Base-by-base conservation (phyloP, 164 flowering plant species). In the Tetrastigma voinierianum region DNA sequence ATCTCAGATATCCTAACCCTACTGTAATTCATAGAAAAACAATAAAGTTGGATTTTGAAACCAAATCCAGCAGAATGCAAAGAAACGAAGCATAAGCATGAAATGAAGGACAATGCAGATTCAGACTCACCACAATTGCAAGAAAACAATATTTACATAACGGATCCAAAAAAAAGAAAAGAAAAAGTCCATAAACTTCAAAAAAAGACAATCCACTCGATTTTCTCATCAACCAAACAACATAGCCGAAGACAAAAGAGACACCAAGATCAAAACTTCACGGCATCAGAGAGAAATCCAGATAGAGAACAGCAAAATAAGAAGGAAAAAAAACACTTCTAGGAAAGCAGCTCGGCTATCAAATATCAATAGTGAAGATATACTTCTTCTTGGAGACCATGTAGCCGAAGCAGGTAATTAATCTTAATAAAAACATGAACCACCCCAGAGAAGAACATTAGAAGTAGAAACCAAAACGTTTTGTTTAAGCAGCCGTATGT, bases 261-360 rank as follows among this genome's bases (percentile, higher is more conserved):
- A 24, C 15, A 32, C 12, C 13, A 63, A 69, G 57, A 70, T 40
- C 67, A 19, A 54, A 48, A 64, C 46, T 45, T 20, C n/a, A 23
- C n/a, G 17, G 15, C 17, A 61, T 21, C 18, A 21, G 24, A 18
- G 16, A 9, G 11, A 70, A 44, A 45, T 20, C 58, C 17, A 47
- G 48, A 24, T 32, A 14, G 1, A 20, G 44, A 45, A 0, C 56
- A 57, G 10, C 2, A n/a, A 62, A 47, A 21, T 47, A 45, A 16
- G 52, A 18, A 17, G 3, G n/a, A 68, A 49, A 19, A n/a, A 32
- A 46, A 19, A 45, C 2, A 72, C 96, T 85, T 62, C n/a, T n/a
- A n/a, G 88, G 94, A 70, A 90, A 90, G 88, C 96, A 90, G n/a
- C n/a, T n/a, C n/a, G n/a, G n/a, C n/a, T n/a, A 61, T 90, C 93